Conservation (phyloP, 352 stramenopile species). For the Phytophthora pistaciae region DNA sequence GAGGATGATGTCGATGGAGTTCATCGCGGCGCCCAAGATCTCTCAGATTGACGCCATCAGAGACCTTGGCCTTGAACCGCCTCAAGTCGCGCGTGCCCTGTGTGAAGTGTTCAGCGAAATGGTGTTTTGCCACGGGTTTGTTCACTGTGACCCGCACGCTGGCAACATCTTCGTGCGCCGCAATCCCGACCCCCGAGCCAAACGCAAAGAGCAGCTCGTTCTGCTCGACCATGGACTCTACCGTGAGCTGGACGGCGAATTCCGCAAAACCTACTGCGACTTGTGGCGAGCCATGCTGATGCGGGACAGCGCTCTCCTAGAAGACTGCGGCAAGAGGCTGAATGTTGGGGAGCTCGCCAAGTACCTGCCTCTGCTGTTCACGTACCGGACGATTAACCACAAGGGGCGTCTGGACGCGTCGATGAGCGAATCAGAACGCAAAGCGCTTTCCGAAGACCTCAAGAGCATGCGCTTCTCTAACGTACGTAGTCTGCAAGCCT, state of each 20-base stretch:
- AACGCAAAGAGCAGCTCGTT: constrained; percentile 91
- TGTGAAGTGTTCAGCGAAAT: constrained; percentile 96
- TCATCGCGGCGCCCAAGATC: constrained; percentile 95
- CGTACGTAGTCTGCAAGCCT: constrained; percentile 36
- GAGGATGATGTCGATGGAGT: constrained; percentile 97
- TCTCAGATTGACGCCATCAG: constrained; percentile 90
- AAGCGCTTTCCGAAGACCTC: constrained; percentile 66
- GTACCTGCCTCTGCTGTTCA: constrained; percentile 89
- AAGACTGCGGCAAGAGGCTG: constrained; percentile 62
- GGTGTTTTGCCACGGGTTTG: constrained; percentile 96
- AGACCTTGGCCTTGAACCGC: constrained; percentile 78
- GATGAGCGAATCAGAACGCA: constrained; percentile 77
- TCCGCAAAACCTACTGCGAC: constrained; percentile 95
- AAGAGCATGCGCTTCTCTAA: constrained; percentile 73
- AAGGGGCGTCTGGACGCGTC: constrained; percentile 62
- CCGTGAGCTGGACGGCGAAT: constrained; percentile 92
- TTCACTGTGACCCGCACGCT: constrained; percentile 97
- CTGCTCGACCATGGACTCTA: constrained; percentile 98
- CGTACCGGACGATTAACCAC: constrained; percentile 81
- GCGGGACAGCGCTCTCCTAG: constrained; percentile 83
- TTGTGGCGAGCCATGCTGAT: constrained; percentile 96
- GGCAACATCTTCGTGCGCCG: constrained; percentile 93
- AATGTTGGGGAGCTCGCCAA: constrained; percentile 70
- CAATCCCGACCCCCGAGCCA: constrained; percentile 54
- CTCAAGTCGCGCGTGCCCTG: constrained; percentile 87